Evolutionary conservation across 2,329 filamentous ascomycete species (phyloP), one percentile per base, ranked within the genome.

Genomic region (Xylariaceae sp.): DNA sequence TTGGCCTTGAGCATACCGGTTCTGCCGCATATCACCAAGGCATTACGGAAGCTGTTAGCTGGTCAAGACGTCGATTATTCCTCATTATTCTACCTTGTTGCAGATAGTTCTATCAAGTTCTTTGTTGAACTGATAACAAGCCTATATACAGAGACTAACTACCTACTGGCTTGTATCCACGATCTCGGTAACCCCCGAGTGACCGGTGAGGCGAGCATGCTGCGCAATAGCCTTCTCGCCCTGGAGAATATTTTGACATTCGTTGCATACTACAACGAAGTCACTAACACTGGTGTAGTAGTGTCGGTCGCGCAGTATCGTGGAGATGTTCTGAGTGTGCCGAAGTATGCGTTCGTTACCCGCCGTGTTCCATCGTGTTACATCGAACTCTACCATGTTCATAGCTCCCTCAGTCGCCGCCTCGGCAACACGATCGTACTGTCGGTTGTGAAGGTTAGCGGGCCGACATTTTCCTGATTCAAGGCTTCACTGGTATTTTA

Each of bases 281-380:
- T 87, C 87, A 19, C 89, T 84, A 0, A 92, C 96, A 71, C 97
- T 92, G 0, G 93, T 97, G 67, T 86, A 97, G 71, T 98, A 98
- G 71, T 96, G 86, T 56, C 82, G 86, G 49, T 87, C 82, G 60
- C 79, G 76, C 34, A 98, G 78, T 59, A 88, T 83, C 61, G 75
- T 74, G 46, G 89, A 89, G 28, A 93, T 75, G 52, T 85, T 79
- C 59, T 83, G 73, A 0, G 93, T 87, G 57, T 83, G 87, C 14
- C 82, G 81, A 51, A 97, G 86, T 1, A 96, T 84, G 65, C 89
- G 88, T n/a, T 82, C 77, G 63, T 69, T 68, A 39, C 85, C 80
- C 34, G 75, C 73, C 1, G 75, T 74, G 8, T 77, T 73, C 81
- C 85, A 89, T 17, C 83, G 74, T 5, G 82, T 79, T 41, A 88